Evolutionary conservation across 148 eudicot genomes (phyloP).

Genomic region (Fagopyrum esculentum): DNA sequence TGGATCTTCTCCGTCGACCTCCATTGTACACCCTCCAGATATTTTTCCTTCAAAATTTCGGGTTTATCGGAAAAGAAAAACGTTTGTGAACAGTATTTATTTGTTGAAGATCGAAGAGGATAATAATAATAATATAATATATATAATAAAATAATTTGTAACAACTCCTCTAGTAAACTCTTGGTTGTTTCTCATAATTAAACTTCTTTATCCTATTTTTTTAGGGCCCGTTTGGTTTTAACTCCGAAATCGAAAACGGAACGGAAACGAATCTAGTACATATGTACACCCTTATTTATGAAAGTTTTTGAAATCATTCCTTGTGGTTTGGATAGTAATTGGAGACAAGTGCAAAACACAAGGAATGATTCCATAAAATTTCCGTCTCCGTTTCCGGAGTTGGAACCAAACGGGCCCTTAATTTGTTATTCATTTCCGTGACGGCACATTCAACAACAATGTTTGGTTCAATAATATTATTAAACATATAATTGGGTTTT

Average conservation of each 20-base stretch:
- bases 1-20: background rate
- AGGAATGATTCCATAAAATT: too few relatives aligned
- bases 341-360: too few relatives aligned
- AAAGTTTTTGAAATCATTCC: too few relatives aligned
- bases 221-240: too few relatives aligned
- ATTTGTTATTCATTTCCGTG: background rate
- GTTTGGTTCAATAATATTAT: background rate
- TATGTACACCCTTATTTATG: too few relatives aligned
- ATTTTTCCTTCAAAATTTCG: background rate
- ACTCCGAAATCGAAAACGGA: too few relatives aligned
- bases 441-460: background rate
- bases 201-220: background rate
- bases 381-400: too few relatives aligned
- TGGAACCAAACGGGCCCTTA: too few relatives aligned
- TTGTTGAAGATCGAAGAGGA: background rate
- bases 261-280: too few relatives aligned
- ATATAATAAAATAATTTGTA: too few relatives aligned
- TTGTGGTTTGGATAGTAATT: too few relatives aligned
- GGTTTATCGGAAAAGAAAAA: background rate
- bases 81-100: slow-evolving; percentile 4
- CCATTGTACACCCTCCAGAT: background rate
- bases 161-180: background rate
- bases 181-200: background rate
- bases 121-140: background rate
- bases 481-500: too few relatives aligned